Conservation (phyloP, 164 flowering plant genomes). For the Paratinospora sagittata region DNA sequence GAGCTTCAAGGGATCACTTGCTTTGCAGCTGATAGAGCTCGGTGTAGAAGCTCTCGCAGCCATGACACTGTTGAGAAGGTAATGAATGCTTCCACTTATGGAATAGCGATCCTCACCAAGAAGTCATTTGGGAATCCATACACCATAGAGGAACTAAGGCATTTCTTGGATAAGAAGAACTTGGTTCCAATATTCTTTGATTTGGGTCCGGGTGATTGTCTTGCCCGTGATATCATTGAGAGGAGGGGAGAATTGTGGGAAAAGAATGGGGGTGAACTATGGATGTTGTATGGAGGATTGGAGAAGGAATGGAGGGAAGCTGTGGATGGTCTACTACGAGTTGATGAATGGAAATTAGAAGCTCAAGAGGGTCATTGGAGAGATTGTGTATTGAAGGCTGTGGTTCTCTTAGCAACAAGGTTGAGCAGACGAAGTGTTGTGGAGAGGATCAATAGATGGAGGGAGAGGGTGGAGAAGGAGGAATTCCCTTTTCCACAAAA, state of each 20-base stretch:
- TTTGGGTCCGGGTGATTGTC: slow-evolving; percentile 74
- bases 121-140: slow-evolving; percentile 82
- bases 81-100: slow-evolving; percentile 71
- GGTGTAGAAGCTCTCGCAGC: slow-evolving; percentile 64
- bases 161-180: slow-evolving; percentile 71
- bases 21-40: slow-evolving; percentile 72
- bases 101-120: slow-evolving; percentile 70
- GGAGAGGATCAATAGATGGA: slow-evolving; percentile 66
- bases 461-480: slow-evolving; percentile 71
- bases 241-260: slow-evolving; percentile 88
- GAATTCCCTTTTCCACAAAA: slow-evolving; percentile 84
- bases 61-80: slow-evolving; percentile 64
- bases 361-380: slow-evolving; percentile 87
- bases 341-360: slow-evolving; percentile 81
- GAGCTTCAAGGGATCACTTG: slow-evolving; percentile 87
- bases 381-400: slow-evolving; percentile 75
- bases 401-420: slow-evolving; percentile 58
- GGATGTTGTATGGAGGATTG: slow-evolving; percentile 74
- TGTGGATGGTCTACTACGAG: slow-evolving; percentile 55
- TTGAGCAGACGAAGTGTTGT: slow-evolving; percentile 84
- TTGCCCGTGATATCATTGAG: slow-evolving; percentile 81
- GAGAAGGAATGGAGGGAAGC: slow-evolving; percentile 96
- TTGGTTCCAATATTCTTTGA: slow-evolving; percentile 85
- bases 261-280: slow-evolving; percentile 78
- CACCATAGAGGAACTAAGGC: slow-evolving; percentile 76